Evolutionary conservation across 108 stramenopile genomes (phyloP), one percentile per base, ranked within the genome.

Genomic region (Seminavis robusta): DNA sequence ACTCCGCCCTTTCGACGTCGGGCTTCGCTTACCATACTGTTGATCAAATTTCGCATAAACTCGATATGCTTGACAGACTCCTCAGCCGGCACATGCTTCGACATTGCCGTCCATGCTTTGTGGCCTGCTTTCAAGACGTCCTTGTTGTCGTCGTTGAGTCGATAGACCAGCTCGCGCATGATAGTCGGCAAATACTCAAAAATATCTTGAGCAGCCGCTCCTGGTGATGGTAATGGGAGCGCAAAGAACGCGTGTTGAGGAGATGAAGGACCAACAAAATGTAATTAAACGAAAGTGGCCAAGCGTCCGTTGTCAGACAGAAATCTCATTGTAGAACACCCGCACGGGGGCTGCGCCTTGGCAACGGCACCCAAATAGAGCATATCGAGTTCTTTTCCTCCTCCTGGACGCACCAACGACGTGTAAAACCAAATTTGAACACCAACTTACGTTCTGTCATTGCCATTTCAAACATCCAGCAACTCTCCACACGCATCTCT

Each of bases 1-100:
- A 89, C 85, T n/a, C 88, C 88, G 29, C 89, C 88, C 52, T 92
- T 89, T 24, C 85, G 54, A 56, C 82, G 64, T 36, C 90, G 68
- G 10, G 90, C 91, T 47, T 94, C 93, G 54, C 88, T 90, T 24
- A 92, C 94, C 80, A 95, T 79, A 42, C 87, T 94, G 16, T 87
- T 84, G 40, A 99, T 76, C 10, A 95, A 69, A 69, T 87, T 94
- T 19, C 90, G 63, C 51, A 90, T 86, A 57, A 91, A 98, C 41
- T 92, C 88, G 31, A 98, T 52, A 45, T 99, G 94, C 6, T 67
- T 79, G 33, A 90, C 89, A 27, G 96, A 78, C 71, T 88, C 94
- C 48, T 98, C 97, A 10, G 92, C 86, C 16, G 94, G 76, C 36
- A 95, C 92, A 28, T 68, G 50, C 17, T 71, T 83, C 30, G 92